A percentile compares a stretch with the other conserved stretches of the same genome.
phyloP scores from a whole-genome alignment of 139 green algal species.

The Tetratostichococcus sp. region DNA sequence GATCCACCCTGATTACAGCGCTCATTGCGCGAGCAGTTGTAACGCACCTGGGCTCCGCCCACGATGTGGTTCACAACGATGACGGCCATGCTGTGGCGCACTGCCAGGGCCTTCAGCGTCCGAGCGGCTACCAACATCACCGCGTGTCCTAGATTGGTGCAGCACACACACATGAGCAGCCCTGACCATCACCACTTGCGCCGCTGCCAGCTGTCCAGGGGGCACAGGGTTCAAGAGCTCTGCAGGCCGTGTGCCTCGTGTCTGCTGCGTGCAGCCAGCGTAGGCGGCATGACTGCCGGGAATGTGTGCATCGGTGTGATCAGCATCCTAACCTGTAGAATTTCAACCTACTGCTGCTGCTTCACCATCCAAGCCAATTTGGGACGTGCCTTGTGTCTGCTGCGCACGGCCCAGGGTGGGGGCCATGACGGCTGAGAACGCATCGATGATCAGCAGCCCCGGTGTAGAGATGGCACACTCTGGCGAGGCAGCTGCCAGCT shows the following conservation, averaged over 20 bases:
- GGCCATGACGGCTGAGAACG: slow-evolving; percentile 34
- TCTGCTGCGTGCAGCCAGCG: no score
- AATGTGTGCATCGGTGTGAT: no score
- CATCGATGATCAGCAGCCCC: slow-evolving; percentile 45
- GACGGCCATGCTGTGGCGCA: slow-evolving; percentile 18
- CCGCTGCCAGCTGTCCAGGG: no score
- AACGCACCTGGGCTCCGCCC: background rate
- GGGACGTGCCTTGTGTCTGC: slow-evolving; percentile 26
- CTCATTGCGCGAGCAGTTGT: no score
- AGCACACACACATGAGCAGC: no score
- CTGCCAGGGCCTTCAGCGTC: slow-evolving; percentile 26
- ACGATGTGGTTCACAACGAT: slow-evolving; percentile 53
- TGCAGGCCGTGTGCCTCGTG: no score
- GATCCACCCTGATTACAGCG: no score
- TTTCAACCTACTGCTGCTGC: no score
- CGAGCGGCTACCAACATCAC: slow-evolving; percentile 27
- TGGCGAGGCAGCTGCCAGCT: background rate
- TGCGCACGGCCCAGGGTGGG: slow-evolving; percentile 30
- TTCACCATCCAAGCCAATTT: background rate
- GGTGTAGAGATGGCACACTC: background rate
- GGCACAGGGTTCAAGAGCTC: no score
- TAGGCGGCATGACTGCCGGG: no score
- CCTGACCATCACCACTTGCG: no score
- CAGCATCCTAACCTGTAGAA: no score
- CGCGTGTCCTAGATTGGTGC: slow-evolving; percentile 32